Conservation (phyloP, 2,329 filamentous ascomycete genomes). For the Fusarium hainanense region DNA sequence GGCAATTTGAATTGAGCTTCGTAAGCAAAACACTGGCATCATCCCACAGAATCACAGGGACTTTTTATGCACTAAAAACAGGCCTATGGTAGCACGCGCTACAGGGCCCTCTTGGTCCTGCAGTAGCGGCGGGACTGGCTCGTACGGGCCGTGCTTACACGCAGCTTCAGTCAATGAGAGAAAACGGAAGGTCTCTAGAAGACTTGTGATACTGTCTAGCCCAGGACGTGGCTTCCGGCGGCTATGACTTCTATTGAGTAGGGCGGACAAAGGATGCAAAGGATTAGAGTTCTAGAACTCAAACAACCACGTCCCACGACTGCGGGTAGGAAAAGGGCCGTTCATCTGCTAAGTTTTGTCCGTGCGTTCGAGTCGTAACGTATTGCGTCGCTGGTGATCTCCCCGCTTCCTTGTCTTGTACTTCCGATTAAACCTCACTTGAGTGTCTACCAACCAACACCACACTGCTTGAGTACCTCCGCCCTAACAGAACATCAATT, state of each 20-base stretch:
- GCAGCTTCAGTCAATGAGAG: neutral
- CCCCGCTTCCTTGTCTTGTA: neutral
- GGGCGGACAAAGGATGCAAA: neutral
- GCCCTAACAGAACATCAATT: neutral
- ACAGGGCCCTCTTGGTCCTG: neutral
- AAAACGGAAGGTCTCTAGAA: neutral
- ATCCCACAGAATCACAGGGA: neutral
- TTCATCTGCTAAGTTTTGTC: neutral
- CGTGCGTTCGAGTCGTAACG: neutral
- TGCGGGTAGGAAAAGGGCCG: neutral
- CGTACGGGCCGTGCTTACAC: neutral
- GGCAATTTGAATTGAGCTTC: neutral
- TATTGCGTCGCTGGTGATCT: neutral
- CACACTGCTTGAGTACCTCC: neutral
- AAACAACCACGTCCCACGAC: neutral
- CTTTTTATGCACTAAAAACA: neutral
- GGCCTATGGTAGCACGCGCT: neutral
- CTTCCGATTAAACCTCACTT: neutral
- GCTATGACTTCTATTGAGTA: neutral
- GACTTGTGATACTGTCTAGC: neutral
- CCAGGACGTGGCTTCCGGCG: neutral
- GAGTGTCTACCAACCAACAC: neutral
- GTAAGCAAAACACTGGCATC: neutral
- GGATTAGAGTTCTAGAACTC: neutral
- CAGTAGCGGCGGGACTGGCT: neutral